Evolutionary conservation across 225 moss, liverwort and hornwort species (phyloP), one percentile per base, ranked within the genome.

Genomic region (Ulota crispa): DNA sequence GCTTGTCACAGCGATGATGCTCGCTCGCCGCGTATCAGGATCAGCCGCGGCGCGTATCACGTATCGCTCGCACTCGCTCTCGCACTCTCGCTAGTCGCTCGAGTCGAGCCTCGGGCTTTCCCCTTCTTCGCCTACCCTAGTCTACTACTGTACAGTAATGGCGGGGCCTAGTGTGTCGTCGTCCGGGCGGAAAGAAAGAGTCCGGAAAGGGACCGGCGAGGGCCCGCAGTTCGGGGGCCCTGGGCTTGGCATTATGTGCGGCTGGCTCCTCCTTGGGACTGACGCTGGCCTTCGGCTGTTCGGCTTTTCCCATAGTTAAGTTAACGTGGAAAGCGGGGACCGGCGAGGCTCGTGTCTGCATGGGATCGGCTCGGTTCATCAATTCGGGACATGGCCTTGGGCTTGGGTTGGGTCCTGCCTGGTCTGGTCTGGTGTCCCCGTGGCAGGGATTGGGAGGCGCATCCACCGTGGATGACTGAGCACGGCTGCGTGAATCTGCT

Each of bases 11-110:
- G 75, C 84, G 13, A 28, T 72, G 53, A 73, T 77, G 72, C 71
- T 72, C 72, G 32, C 67, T 27, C 28, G 85, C 78, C 74, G 86
- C 86, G 78, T 86, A 87, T 78, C 84, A 84, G 73, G 6, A 45
- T 87, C 87, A 50, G 27, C 20, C 0, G 1, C 20, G 27, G 80
- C 73, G 30, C 73, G 27, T 81, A 76, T 83, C 18, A 5, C 55
- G 6, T 62, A 54, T 42, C 74, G 12, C 8, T 36, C 7, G 9
- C 39, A 39, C 9, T 14, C 45, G 4, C 14, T 3, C 45, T 14
- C n/a, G n/a, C n/a, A n/a, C n/a, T n/a, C n/a, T 83, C 71, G 0
- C 47, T 68, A 59, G 76, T 75, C 76, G 82, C n/a, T n/a, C n/a
- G n/a, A n/a, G n/a, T n/a, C n/a, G 2, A 5, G 34, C 34, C 34